Percentiles rank a stretch among this genome's conserved stretches.
phyloP scores from a whole-genome alignment of 2,329 filamentous ascomycete genomes.

The Beauveria scarabaeidicola region DNA sequence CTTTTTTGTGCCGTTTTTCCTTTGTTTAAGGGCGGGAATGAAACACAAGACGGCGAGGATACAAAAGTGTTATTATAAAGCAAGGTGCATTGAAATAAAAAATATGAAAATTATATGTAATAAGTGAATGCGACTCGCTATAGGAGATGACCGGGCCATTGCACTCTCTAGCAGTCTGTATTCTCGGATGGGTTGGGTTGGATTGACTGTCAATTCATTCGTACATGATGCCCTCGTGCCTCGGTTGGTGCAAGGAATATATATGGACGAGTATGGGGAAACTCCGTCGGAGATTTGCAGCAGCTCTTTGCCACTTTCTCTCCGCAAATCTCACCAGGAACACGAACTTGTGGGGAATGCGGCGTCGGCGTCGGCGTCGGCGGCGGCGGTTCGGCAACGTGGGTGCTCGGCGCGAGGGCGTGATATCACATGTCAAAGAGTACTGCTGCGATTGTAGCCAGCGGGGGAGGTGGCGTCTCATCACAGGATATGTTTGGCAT shows the following conservation, averaged over 20 bases:
- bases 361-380: too few species aligned
- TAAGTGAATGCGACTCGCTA: neutral
- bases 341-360: neutral
- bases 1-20: neutral
- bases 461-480: neutral
- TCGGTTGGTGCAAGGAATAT: too few species aligned
- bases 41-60: neutral
- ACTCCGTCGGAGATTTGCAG: too few species aligned
- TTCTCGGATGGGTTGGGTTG: too few species aligned
- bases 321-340: too few species aligned
- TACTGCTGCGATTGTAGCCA: too few species aligned
- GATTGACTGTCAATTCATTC: too few species aligned
- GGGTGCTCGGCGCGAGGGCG: neutral
- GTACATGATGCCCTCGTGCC: too few species aligned
- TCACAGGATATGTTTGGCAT: neutral
- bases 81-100: neutral
- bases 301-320: too few species aligned
- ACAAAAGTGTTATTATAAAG: neutral
- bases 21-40: neutral
- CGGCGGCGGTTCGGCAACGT: neutral
- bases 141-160: neutral
- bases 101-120: neutral
- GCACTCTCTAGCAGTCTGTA: too few species aligned
- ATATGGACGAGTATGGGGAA: too few species aligned
- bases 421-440: constrained; percentile 2